Base-by-base conservation (phyloP, 139 green algal species). In the Monoraphidium neglectum region DNA sequence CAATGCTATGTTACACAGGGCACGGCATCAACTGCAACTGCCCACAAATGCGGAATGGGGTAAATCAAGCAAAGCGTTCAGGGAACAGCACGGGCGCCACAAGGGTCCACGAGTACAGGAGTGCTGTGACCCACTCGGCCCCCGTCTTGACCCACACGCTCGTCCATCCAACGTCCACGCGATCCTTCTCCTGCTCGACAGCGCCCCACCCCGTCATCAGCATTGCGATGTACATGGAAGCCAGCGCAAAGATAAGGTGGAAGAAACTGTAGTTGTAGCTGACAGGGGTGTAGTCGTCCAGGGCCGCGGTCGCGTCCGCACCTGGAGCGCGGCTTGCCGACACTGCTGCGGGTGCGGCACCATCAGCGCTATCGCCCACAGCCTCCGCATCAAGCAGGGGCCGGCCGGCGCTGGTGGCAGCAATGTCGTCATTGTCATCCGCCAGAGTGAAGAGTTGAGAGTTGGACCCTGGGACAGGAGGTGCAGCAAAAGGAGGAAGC, bases 151-250 rank as follows among this genome's bases (percentile, higher is more conserved):
- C 94, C 88, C 90, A 97, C 76, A 99, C 94, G 51, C 83, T 94
- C 10, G 86, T 77, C 96, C 96, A 99, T 5, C 96, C 96, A 30
- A 98, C 90, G 80, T 98, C 96, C 28, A 99, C 91, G 49, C 91
- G 79, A 70, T 96, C 94, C 81, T 88, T 86, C 36, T 78, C 76
- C 70, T 91, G 79, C 77, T 89, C 79, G 12, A 72, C 75, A 36
- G 70, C 86, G 77, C 96, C 96, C 96, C 96, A 99, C 4, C 94
- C 93, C 3, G 96, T 99, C 88, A 99, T 93, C 28, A 98, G 90
- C 96, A 98, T 99, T 24, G 92, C 93, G 33, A 97, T 90, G 85
- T 99, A 99, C 87, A 96, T 94, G 84, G 77, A 90, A 1, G 95
- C 96, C 62, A 98, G 84, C 2, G 94, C 93, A 79, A 99, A 99